Percentiles rank a stretch among this genome's conserved stretches.
These are phyloP conservation scores for Backusella luteola DNA, from an alignment of 192 early-diverging fungal species.

Conservation along the genomic window DNA sequence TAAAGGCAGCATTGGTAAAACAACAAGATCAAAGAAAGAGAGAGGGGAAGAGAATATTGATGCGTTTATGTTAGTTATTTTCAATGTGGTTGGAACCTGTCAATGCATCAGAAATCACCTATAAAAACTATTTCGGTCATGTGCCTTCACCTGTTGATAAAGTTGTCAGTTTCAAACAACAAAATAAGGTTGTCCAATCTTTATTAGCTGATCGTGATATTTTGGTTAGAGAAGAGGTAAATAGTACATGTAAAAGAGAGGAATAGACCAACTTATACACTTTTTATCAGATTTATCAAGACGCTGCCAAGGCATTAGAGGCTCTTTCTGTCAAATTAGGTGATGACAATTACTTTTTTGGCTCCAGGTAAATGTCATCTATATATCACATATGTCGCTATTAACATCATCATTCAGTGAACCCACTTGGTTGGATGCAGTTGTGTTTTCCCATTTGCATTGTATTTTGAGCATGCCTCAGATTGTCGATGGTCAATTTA, in stretches of 20 bases:
- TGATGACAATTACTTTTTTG: slow-evolving; percentile 49
- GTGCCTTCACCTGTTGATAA: slow-evolving; percentile 34
- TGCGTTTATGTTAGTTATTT: slow-evolving; percentile 32
- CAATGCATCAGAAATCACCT: slow-evolving; percentile 28
- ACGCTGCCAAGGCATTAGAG: slow-evolving; percentile 49
- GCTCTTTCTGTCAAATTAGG: slow-evolving; percentile 52
- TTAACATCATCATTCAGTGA: slow-evolving; percentile 22
- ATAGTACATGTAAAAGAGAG: not conserved
- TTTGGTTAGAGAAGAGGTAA: slow-evolving; percentile 50
- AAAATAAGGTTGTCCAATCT: slow-evolving; percentile 40
- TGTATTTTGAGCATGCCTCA: slow-evolving; percentile 43
- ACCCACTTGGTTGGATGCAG: slow-evolving; percentile 53
- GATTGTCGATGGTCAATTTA: not conserved
- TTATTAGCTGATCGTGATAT: slow-evolving; percentile 61
- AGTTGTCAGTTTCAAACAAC: slow-evolving; percentile 28
- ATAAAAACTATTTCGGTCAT: slow-evolving; percentile 35
- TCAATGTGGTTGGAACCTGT: slow-evolving; percentile 41
- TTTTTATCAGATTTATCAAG: slow-evolving; percentile 49
- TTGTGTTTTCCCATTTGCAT: slow-evolving; percentile 60
- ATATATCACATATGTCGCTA: not conserved
- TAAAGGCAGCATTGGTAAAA: slow-evolving; percentile 55
- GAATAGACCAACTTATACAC: not conserved
- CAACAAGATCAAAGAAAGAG: not conserved
- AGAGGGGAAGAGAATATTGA: not conserved
- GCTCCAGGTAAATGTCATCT: slow-evolving; percentile 36